Base-by-base conservation (phyloP, 2,329 filamentous ascomycete species). In the Cladobotryum mycophilum region DNA sequence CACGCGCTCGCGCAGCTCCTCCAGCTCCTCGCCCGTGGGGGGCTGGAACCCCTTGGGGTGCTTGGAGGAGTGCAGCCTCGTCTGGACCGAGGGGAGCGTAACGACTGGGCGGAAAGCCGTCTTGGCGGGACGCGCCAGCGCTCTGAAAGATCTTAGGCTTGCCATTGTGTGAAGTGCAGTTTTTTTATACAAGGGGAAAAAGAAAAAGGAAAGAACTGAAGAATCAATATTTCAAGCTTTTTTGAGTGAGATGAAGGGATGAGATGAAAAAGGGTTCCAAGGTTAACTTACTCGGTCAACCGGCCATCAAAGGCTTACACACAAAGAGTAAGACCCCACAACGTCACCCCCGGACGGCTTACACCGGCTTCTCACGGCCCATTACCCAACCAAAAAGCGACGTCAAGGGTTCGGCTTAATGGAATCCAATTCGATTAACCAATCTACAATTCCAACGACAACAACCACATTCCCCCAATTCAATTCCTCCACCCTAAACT, bases 1-100 rank as follows among this genome's bases (percentile, higher is more conserved):
- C 25, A 95, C 89, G 22, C 86, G 77, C 62, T 91, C 88, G 52
- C 90, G 82, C 53, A 96, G 76, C 71, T 96, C 89, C 18, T 84
- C 70, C 7, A 96, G 78, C 50, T 96, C 90, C 52, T 84, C 78
- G 41, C 80, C 72, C 1, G 85, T 78, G 1, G 90, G 90, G 11
- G 85, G 74, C 50, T 73, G 72, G 69, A 89, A 90, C 63, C 78
- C 81, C 57, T 75, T 66, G 20, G 80, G 79, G 61, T 82, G 80
- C 56, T 80, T 81, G 50, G 73, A 73, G 14, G 89, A 90, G 52
- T 65, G 69, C 49, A 63, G 64, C 51, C 64, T 70, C 43, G 64
- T 67, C 52, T 72, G 67, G 53, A 64, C 64, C 53, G 68, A 61
- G 1, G 68, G 62, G 57, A 72, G 60, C 53, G 70, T 60, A 34